Evolutionary conservation across 2,329 filamentous ascomycete genomes (phyloP), one percentile per base, ranked within the genome.

Genomic region (Talaromyces sp.): DNA sequence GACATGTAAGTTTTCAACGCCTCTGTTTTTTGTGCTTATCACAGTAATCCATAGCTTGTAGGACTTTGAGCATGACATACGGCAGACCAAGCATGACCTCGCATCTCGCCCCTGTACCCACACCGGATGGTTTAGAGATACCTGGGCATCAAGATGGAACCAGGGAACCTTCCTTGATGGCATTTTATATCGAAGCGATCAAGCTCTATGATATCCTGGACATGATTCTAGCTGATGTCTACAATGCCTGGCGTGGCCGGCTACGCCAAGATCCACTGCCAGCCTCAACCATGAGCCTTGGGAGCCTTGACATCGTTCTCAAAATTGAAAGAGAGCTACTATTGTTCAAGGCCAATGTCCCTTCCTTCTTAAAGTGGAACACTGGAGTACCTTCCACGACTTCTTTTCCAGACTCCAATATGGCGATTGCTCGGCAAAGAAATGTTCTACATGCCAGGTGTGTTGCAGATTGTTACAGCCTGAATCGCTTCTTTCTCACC

Each of bases 41-140:
- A 17, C 21, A 19, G 19, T 48, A 24, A 48, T 48, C 43, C 8
- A 7, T 11, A 21, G 19, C 41, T 50, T 26, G 19, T 48, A 75
- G 74, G 60, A 65, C 73, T 21, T 66, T 75, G 55, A 75, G 73
- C 65, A 76, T 77, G 74, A 76, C 70, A n/a, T 70, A 70, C 58
- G 74, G 69, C 46, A 65, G 68, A 35, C 74, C 69, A 29, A 70
- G 68, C 59, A 74, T 75, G 68, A 72, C 68, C 11, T 66, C 66
- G 17, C 69, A 72, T 43, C 62, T 71, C n/a, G 61, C 67, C 11
- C 60, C 62, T 3, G 41, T 69, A 1, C 69, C 69, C 3, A 57
- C 69, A 21, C 70, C 69, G 7, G 60, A 21, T 14, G 43, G 11
- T 8, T 19, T 10, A 6, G n/a, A 12, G 48, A 60, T 17, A 59